Percentiles rank a stretch among this genome's conserved stretches.
Conservation (phyloP, 768 basidiomycete genomes). For the Mycena rebaudengoi region DNA sequence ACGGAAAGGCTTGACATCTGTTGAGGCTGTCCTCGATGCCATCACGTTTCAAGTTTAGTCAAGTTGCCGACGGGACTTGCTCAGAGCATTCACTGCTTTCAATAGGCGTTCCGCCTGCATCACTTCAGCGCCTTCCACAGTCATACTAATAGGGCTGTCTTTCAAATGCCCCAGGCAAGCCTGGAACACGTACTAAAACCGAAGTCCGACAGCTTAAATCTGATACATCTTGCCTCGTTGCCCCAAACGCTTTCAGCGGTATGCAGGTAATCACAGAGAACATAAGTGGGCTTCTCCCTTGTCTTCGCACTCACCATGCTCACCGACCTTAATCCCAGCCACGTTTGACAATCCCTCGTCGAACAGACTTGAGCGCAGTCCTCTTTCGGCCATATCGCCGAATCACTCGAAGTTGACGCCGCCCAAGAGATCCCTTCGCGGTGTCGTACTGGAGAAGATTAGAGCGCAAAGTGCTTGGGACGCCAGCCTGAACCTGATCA, state of each 20-base stretch:
- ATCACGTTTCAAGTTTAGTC: constrained; percentile 24
- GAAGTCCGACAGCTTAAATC: no score
- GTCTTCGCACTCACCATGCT: background rate
- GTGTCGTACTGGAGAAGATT: background rate
- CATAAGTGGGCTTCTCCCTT: background rate
- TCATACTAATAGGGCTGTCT: no score
- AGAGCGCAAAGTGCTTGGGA: background rate
- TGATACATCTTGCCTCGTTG: no score
- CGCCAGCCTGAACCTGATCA: background rate
- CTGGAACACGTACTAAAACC: no score
- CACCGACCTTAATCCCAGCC: constrained; percentile 4
- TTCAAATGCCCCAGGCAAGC: no score
- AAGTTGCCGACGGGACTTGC: background rate
- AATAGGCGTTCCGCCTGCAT: background rate
- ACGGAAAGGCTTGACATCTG: no score
- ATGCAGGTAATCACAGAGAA: no score
- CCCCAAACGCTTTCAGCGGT: constrained; percentile 14
- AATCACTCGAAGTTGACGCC: constrained; percentile 9
- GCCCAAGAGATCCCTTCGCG: constrained; percentile 9
- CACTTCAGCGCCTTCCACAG: background rate
- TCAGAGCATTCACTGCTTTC: no score
- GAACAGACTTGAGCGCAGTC: constrained; percentile 20
- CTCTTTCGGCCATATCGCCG: constrained; percentile 17
- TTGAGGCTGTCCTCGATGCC: constrained; percentile 18
- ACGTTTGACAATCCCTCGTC: constrained; percentile 16